These are phyloP conservation scores for Tolypocladium endophyticum DNA, from an alignment of 2,329 filamentous ascomycete species.

Conservation along the genomic window DNA sequence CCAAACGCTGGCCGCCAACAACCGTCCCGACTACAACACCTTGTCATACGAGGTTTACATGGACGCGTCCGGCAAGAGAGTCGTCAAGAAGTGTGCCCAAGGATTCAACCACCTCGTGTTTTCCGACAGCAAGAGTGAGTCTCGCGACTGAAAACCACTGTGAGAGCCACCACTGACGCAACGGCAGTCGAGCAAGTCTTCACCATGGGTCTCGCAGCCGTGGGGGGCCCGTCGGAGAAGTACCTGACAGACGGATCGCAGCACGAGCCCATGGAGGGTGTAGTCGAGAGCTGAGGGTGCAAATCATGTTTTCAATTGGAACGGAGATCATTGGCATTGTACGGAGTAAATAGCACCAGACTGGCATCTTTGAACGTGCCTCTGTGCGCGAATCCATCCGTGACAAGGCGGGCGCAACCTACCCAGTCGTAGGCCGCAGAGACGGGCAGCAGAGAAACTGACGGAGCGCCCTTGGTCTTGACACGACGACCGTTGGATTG, in stretches of 20 bases:
- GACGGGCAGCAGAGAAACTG: neutral
- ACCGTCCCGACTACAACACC: neutral
- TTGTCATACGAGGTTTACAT: neutral
- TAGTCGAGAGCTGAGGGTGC: neutral
- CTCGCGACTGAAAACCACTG: neutral
- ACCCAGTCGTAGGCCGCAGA: neutral
- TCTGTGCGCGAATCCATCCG: neutral
- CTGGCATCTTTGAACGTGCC: neutral
- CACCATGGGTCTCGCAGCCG: neutral
- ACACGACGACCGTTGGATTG: neutral
- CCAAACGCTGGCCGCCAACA: neutral
- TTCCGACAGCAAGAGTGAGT: neutral
- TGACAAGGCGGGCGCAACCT: neutral
- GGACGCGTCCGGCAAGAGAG: constrained; percentile 1
- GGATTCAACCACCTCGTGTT: constrained; percentile 1
- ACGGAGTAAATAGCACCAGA: neutral
- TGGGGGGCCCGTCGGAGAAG: neutral
- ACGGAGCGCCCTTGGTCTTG: neutral
- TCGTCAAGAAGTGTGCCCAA: neutral
- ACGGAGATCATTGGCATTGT: neutral
- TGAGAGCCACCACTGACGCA: neutral
- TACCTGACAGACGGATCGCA: neutral
- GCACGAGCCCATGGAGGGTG: neutral
- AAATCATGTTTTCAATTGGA: neutral
- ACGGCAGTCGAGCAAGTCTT: neutral